Percentiles rank a stretch among this genome's conserved stretches.
These are phyloP conservation scores for Melampsora americana DNA, from an alignment of 1,284 basidiomycete genomes.

Conservation along the genomic window DNA sequence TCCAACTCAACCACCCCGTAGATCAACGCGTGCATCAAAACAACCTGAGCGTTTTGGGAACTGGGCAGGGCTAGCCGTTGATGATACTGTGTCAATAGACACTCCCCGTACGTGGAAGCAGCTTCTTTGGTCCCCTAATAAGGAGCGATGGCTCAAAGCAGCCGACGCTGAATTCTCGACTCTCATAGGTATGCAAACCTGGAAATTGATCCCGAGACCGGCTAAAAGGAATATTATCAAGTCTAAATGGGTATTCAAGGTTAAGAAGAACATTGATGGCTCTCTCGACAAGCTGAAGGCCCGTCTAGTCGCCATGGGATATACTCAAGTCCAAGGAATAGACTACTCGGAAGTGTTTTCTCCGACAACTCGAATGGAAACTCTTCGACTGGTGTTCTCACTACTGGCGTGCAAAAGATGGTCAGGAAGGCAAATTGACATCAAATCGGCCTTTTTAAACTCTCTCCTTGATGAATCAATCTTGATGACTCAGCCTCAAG, in stretches of 20 bases:
- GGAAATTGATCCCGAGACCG: background rate
- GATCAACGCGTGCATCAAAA: background rate
- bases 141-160: conserved; percentile 11
- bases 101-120: background rate
- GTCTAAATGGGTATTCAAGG: too few species aligned
- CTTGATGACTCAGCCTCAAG: background rate
- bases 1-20: background rate
- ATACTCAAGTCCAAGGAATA: conserved; percentile 39
- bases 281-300: conserved; percentile 40
- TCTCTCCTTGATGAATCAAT: conserved; percentile 42
- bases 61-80: background rate
- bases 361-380: conserved; percentile 19
- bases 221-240: too few species aligned
- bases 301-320: conserved; percentile 45
- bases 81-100: background rate
- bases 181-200: background rate
- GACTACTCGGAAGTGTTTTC: conserved; percentile 44
- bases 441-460: conserved; percentile 44
- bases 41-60: background rate
- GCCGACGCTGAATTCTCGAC: background rate
- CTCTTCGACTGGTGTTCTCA: conserved; percentile 35
- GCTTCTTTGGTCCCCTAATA: background rate
- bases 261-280: conserved; percentile 23
- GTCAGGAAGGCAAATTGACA: conserved; percentile 29
- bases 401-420: conserved; percentile 26